Evolutionary conservation across 2,329 filamentous ascomycete genomes (phyloP).

Genomic region (Penicillium occitanis): DNA sequence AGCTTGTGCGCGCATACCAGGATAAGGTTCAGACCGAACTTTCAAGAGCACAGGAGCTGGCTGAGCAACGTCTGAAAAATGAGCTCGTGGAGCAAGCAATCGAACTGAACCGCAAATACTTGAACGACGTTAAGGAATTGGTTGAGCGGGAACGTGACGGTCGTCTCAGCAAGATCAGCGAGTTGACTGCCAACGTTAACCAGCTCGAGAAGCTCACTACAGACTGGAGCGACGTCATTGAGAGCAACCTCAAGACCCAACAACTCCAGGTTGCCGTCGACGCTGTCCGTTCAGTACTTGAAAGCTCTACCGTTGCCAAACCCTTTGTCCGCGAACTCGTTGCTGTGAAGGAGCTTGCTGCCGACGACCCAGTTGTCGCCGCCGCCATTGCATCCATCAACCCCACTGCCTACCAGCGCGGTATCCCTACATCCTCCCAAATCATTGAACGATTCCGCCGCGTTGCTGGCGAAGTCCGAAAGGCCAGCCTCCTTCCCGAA

Average conservation of each 20-base stretch:
- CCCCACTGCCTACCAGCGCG: constrained; percentile 87
- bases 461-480: constrained; percentile 87
- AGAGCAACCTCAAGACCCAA: constrained; percentile 88
- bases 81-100: constrained; percentile 87
- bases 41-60: constrained; percentile 73
- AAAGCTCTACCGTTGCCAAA: constrained; percentile 69
- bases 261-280: constrained; percentile 96
- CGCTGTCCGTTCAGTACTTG: constrained; percentile 80
- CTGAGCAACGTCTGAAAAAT: constrained; percentile 80
- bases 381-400: constrained; percentile 97
- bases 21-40: constrained; percentile 76
- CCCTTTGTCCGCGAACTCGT: constrained; percentile 93
- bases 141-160: constrained; percentile 88
- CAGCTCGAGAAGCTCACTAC: constrained; percentile 85
- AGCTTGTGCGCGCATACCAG: constrained; percentile 74
- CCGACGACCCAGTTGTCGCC: constrained; percentile 79
- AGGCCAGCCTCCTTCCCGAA: constrained; percentile 87
- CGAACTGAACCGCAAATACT: constrained; percentile 80
- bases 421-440: constrained; percentile 77
- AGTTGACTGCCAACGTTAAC: constrained; percentile 72
- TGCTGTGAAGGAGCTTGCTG: constrained; percentile 87
- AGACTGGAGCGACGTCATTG: constrained; percentile 87
- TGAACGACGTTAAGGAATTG: constrained; percentile 71
- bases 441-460: constrained; percentile 94
- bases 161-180: constrained; percentile 79